These are phyloP conservation scores for Flammula alnicola DNA, from an alignment of 1,284 basidiomycete genomes.

Conservation along the genomic window DNA sequence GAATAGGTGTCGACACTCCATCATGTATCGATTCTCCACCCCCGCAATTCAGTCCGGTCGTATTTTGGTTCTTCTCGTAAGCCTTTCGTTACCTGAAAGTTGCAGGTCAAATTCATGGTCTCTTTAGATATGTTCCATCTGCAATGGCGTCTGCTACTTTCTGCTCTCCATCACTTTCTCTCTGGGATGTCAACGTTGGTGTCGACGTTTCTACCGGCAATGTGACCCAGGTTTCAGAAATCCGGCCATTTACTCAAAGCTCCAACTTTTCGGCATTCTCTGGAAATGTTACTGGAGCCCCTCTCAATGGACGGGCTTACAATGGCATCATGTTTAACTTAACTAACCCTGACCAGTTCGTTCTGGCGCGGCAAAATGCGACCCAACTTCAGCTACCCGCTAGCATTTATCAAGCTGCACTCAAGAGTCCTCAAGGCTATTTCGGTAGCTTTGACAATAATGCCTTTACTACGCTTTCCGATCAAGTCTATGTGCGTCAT, in stretches of 20 bases:
- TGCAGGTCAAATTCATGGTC: neutral
- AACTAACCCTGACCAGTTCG: slow-evolving; percentile 41
- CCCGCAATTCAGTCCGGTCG: slow-evolving; percentile 48
- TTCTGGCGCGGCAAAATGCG: slow-evolving; percentile 40
- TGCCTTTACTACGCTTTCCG: slow-evolving; percentile 42
- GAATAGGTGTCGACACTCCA: slow-evolving; percentile 42
- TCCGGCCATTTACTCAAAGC: slow-evolving; percentile 40
- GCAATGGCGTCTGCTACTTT: slow-evolving; percentile 45
- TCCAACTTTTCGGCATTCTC: slow-evolving; percentile 45
- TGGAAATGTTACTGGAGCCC: slow-evolving; percentile 46
- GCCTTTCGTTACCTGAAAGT: slow-evolving; percentile 9
- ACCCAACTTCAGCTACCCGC: slow-evolving; percentile 53
- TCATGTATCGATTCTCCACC: slow-evolving; percentile 31
- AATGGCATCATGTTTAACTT: slow-evolving; percentile 55
- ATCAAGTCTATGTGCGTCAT: slow-evolving; percentile 51
- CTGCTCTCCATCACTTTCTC: slow-evolving; percentile 46
- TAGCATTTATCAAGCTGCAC: slow-evolving; percentile 52
- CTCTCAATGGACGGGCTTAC: slow-evolving; percentile 50
- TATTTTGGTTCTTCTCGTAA: slow-evolving; percentile 61
- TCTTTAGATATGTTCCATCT: slow-evolving; percentile 35
- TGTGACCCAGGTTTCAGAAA: slow-evolving; percentile 43
- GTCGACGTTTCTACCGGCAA: slow-evolving; percentile 44
- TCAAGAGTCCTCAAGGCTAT: slow-evolving; percentile 41
- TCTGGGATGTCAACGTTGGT: slow-evolving; percentile 44
- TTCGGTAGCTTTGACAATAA: slow-evolving; percentile 41